Base-by-base conservation (phyloP, 441 rosid species). In the Populus tomentosa region DNA sequence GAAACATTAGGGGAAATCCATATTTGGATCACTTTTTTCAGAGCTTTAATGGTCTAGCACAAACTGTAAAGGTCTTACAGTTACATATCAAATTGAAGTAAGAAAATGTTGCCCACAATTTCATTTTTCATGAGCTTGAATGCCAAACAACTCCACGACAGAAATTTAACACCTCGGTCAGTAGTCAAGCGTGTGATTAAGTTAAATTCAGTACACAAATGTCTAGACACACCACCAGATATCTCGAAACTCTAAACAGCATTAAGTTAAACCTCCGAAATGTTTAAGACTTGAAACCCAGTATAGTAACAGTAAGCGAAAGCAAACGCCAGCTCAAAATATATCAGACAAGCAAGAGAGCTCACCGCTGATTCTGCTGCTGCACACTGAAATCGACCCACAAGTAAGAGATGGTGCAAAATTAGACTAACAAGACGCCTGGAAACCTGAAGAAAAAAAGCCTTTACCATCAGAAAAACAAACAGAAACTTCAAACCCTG, bases 321-420 rank as follows among this genome's bases (percentile, higher is more conserved):
- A 33, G 50, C 38, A 14, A 1, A n/a, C 35, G 42, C 72, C 46
- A 18, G n/a, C 13, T 13, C 62, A 7, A 70, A 70, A 24, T 42
- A 61, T n/a, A n/a, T 56, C 28, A 20, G 50, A 36, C 56, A 11
- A 38, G 21, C 46, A 76, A 8, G 42, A 38, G n/a, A 50, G 21
- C 78, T 83, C 78, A 80, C 85, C 77, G 65, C 75, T 46, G 33
- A 77, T 40, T 73, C 24, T 24, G 24, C 65, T 32, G 24, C 76
- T 64, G 78, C 56, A 46, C 56, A 80, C 72, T 77, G 73, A 46
- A 82, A 46, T 36, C 21, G 28, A 63, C 36, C 72, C 72, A 85
- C 72, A 38, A n/a, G 61, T 38, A 70, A 70, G 69, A 80, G 84
- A 82, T 82, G 82, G 53, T 66, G 68, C 46, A 69, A 32, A 78